Evolutionary conservation across 768 basidiomycete species (phyloP), one percentile per base, ranked within the genome.

Genomic region (Lentinula guzmanii): DNA sequence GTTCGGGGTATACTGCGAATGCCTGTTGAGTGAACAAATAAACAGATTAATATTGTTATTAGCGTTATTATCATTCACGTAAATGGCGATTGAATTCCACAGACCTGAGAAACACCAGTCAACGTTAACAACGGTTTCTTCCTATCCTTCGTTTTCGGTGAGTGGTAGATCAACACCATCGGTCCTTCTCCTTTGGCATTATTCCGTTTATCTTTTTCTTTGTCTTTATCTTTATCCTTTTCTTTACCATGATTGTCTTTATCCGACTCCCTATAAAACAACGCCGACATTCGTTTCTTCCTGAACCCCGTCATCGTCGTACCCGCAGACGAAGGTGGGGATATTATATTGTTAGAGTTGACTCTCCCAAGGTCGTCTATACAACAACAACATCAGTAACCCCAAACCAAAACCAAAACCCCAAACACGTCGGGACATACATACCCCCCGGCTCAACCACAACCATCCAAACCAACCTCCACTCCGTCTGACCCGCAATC

Each of bases 401-500:
- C n/a, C n/a, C n/a, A 37, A 37, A 37, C 2, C 1, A 37, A 37
- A 11, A 37, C 6, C 6, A 11, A 37, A 37, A 37, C n/a, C n/a
- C n/a, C n/a, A 37, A 1, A 37, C 6, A 37, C 21, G 21, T 21
- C 1, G 21, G 21, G 1, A 21, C 21, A n/a, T n/a, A n/a, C 21
- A 21, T 21, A 21, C 24, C 24, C 24, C 24, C 24, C 24, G 2
- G 1, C 37, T 39, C 37, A 2, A 39, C 37, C 3, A 97, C 76
- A 5, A 88, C 83, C 78, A 92, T 84, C 91, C 93, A 98, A 50
- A 95, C 80, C 45, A 86, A 82, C 71, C 94, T 94, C 96, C 96
- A 98, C 66, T 97, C 94, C 0, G 92, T 95, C 67, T 95, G 93
- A n/a, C 96, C 95, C n/a, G 95, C 90, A 42, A 98, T 79, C 50